Evolutionary conservation across 2,329 filamentous ascomycete genomes (phyloP).

Genomic region (Fusarium cicatricum): DNA sequence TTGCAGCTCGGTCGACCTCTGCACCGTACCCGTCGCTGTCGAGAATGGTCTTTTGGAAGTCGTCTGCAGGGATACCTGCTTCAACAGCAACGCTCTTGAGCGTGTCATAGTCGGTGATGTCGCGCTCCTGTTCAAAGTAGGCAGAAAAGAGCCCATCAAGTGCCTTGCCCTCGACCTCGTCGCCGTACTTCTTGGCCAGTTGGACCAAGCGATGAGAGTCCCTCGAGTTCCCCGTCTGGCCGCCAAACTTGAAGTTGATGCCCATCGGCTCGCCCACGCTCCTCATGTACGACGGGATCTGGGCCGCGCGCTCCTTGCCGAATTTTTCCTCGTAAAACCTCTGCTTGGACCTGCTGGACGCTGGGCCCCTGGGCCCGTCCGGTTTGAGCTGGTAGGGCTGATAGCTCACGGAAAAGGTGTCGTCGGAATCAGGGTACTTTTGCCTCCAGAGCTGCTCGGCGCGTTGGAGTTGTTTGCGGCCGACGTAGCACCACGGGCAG

Average conservation of each 20-base stretch:
- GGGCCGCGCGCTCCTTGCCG: conserved; percentile 66
- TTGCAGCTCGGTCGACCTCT: conserved; percentile 45
- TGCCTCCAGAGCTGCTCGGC: conserved; percentile 54
- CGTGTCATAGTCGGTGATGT: conserved; percentile 52
- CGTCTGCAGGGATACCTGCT: conserved; percentile 57
- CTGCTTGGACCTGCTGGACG: conserved; percentile 48
- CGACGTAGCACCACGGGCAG: conserved; percentile 63
- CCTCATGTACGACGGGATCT: conserved; percentile 44
- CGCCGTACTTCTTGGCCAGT: conserved; percentile 58
- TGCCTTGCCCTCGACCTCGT: conserved; percentile 64
- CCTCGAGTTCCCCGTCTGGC: conserved; percentile 77
- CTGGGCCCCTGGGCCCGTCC: conserved; percentile 42
- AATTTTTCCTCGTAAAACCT: conserved; percentile 59
- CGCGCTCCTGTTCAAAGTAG: conserved; percentile 54
- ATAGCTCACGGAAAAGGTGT: conserved; percentile 65
- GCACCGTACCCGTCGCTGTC: conserved; percentile 58
- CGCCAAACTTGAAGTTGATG: conserved; percentile 64
- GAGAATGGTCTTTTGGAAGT: conserved; percentile 49
- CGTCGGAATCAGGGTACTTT: conserved; percentile 54
- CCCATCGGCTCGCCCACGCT: conserved; percentile 46
- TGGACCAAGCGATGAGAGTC: conserved; percentile 75
- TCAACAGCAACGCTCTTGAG: conserved; percentile 47
- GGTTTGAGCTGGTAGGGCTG: conserved; percentile 57
- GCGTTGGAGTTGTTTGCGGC: conserved; percentile 54
- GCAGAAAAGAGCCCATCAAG: conserved; percentile 54